These are phyloP conservation scores for Wickerhamiella vanderwaltii DNA, from an alignment of 805 yeast species.

Conservation along the genomic window DNA sequence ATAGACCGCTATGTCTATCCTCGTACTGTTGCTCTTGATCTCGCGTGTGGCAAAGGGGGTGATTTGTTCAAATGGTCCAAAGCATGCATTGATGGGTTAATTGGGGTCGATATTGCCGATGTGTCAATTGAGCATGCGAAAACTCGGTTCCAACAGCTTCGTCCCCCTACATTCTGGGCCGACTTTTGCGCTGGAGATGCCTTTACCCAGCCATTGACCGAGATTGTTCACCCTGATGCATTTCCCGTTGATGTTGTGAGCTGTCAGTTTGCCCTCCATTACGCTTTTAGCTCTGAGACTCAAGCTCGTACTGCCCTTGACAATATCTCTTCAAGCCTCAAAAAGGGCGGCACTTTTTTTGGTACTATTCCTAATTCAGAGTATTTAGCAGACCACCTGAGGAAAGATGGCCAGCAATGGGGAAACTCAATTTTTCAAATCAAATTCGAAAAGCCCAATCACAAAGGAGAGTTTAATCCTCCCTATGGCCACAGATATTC, in stretches of 20 bases:
- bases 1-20: slow-evolving; percentile 54
- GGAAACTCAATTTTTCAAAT: slow-evolving; percentile 80
- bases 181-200: slow-evolving; percentile 90
- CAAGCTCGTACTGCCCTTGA: slow-evolving; percentile 60
- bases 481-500: slow-evolving; percentile 75
- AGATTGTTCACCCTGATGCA: slow-evolving; percentile 56
- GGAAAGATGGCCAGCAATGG: slow-evolving; percentile 49
- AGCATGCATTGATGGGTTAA: slow-evolving; percentile 58
- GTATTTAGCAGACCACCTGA: slow-evolving; percentile 45
- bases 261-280: slow-evolving; percentile 86
- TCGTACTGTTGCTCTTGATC: slow-evolving; percentile 55
- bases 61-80: slow-evolving; percentile 83
- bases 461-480: slow-evolving; percentile 15
- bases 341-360: slow-evolving; percentile 74
- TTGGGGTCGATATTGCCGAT: slow-evolving; percentile 88
- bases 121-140: slow-evolving; percentile 77
- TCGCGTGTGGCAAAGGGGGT: slow-evolving; percentile 98
- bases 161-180: slow-evolving; percentile 48
- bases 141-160: slow-evolving; percentile 52
- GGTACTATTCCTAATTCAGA: slow-evolving; percentile 90
- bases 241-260: slow-evolving; percentile 84
- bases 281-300: slow-evolving; percentile 79
- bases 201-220: slow-evolving; percentile 57
- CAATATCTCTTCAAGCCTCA: slow-evolving; percentile 65
- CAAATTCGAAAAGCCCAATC: slow-evolving; percentile 59